Evolutionary conservation across 2,329 filamentous ascomycete species (phyloP), one percentile per base, ranked within the genome.

Genomic region (Emericellopsis atlantica): DNA sequence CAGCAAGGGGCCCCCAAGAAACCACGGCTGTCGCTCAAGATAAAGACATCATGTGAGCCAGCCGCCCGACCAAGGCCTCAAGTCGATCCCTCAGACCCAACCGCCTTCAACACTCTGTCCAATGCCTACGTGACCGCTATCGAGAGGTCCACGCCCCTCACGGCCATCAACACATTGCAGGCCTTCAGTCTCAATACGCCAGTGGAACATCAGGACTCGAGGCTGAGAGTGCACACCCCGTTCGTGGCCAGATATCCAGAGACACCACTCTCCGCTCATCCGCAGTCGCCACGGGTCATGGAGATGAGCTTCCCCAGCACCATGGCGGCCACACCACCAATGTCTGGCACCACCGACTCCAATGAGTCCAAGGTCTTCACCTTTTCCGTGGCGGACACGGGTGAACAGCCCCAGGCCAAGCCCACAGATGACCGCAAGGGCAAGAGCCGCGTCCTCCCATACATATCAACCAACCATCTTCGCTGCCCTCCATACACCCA

Each of bases 121-220:
- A 81, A 81, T 57, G 71, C 76, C 45, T 81, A 81, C 51, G 70
- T 72, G 22, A 74, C 72, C 4, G 72, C 76, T 45, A 77, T 81
- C 40, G 75, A 77, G 55, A 70, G 74, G 37, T 68, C 72, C 23
- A 70, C 72, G 2, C 66, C 70, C 7, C 51, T 71, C 37, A 70
- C 67, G 3, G 66, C 70, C 40, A 71, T 73, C 54, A 66, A 67
- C 47, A 64, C 64, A 2, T 45, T 57, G 10, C 52, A 57, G 32
- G 58, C 50, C 23, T 55, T 59, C 40, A 51, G 49, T 24, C 44
- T 60, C 22, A 43, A 46, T 21, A 54, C 57, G 4, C 57, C 58
- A 1, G 42, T 52, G 4, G 53, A 59, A 29, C 50, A 53, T 33
- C 58, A 53, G 39, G 50, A 58, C 31, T 45, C 49, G 18, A 60